Base-by-base conservation (phyloP, 257 asterid species). In the Scutellaria galericulata region DNA sequence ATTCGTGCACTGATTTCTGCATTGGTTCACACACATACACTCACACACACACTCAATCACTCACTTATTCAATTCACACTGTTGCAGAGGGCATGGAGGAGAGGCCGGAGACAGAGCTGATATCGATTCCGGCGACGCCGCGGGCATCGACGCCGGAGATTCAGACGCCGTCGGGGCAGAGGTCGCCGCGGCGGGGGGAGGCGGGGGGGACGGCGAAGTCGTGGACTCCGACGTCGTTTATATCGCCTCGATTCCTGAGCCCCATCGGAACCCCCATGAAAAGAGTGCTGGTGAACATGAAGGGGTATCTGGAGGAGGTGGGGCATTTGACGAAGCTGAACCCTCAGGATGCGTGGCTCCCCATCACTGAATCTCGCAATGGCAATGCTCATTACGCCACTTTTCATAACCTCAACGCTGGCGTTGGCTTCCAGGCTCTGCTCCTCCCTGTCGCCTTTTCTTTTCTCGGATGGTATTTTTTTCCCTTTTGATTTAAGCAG, bases 311-410 rank as follows among this genome's bases (percentile, higher is more conserved):
- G 77, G 99, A 95, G 79, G 99, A 95, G 64, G 90, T 95, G 41
- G 99, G 99, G 3, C 99, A 95, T 46, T 80, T 95, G 73, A 95
- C 99, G 1, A 95, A 95, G 84, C 91, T 95, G 2, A 95, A 95
- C 65, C 99, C 99, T 0, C 98, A 95, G 60, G 99, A 95, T 72
- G 98, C 99, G 52, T 95, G 99, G 99, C 97, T 95, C 71, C 99
- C 99, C 3, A 92, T 95, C 37, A 95, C 99, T 5, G 99, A 95
- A 31, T 95, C 99, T 9, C 88, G 99, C 31, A 95, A 95, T 66
- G 99, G 99, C 55, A 92, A 95, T 71, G 89, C 99, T 10, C 95
- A 95, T 74, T 95, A 95, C 63, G 93, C 99, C 10, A 97, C 99
- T 46, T 95, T 92, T 83, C 99, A 95, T 64, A 95, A 87, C 40